Evolutionary conservation across 1,284 basidiomycete genomes (phyloP), one percentile per base, ranked within the genome.

Genomic region (Pseudozyma thailandica): DNA sequence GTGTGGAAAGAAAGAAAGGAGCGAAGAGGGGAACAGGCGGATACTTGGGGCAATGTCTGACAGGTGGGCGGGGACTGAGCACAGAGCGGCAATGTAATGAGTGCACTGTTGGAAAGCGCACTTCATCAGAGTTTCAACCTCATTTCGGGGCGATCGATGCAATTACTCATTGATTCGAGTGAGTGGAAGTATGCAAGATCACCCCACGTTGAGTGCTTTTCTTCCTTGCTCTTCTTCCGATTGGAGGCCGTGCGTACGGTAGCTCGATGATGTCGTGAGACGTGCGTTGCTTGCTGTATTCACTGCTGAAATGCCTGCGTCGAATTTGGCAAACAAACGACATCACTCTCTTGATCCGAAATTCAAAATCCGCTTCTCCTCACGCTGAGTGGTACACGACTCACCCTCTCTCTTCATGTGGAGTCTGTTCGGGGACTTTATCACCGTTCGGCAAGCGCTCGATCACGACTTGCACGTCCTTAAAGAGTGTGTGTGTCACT

Each of bases 241-340:
- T 49, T 44, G 20, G 45, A 4, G 42, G 15, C 41, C 42, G 50
- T 52, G 47, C 45, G 35, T 35, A 35, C 15, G n/a, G n/a, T n/a
- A n/a, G n/a, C n/a, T n/a, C 23, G 37, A 58, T 60, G 52, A 66
- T 59, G 63, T 59, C 48, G 63, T 60, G 56, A 51, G 55, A 43
- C 26, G 6, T 6, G n/a, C 33, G 6, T 7, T 35, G 12, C 23
- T 41, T 5, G 10, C 31, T 21, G 9, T n/a, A 12, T 7, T 45
- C 39, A 59, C 63, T 60, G 56, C 13, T 50, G 39, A 30, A 48
- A 41, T 66, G 63, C 51, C 47, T 42, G 6, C n/a, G 10, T 38
- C 16, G 9, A 21, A 10, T 41, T 47, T 30, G 2, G 2, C 35
- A 38, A 28, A 38, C 54, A 64, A 49, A 59, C 62, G 56, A 59